Evolutionary conservation across 768 basidiomycete species (phyloP).

Genomic region (Tephrocybe sp.): DNA sequence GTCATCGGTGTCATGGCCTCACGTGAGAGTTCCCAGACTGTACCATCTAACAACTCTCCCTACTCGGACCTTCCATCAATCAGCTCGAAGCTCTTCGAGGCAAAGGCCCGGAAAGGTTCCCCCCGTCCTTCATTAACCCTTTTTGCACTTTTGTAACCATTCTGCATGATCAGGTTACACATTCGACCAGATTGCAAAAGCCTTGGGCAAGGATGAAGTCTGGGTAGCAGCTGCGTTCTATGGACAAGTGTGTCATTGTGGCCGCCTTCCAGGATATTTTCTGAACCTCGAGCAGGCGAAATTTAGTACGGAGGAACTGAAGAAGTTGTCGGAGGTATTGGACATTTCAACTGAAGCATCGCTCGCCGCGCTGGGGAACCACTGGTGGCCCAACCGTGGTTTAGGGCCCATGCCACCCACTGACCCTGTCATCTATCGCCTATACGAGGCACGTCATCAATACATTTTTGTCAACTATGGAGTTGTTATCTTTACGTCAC

Average conservation of each 20-base stretch:
- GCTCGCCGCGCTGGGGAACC: slow-evolving; percentile 49
- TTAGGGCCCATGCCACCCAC: slow-evolving; percentile 71
- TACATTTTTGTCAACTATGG: neutral
- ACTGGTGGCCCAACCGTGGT: slow-evolving; percentile 78
- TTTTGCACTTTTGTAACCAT: neutral
- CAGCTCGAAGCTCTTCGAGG: slow-evolving; percentile 53
- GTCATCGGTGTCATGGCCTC: neutral
- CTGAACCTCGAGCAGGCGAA: slow-evolving; percentile 53
- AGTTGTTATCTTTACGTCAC: neutral
- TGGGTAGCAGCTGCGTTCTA: slow-evolving; percentile 85
- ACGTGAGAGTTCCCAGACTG: slow-evolving; percentile 25
- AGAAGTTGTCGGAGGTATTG: slow-evolving; percentile 48
- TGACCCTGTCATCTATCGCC: slow-evolving; percentile 78
- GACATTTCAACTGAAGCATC: slow-evolving; percentile 42
- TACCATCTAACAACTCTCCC: slow-evolving; percentile 42
- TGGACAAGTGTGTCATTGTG: slow-evolving; percentile 65
- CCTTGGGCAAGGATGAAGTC: slow-evolving; percentile 71
- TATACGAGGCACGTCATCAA: slow-evolving; percentile 62
- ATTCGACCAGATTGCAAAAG: slow-evolving; percentile 68
- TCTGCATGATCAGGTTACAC: slow-evolving; percentile 46
- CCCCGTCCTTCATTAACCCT: neutral
- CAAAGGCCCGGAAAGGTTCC: slow-evolving; percentile 65
- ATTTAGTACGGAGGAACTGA: slow-evolving; percentile 58
- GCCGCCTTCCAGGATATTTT: neutral
- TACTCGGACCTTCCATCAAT: slow-evolving; percentile 55